These are phyloP conservation scores for Plasmopara halstedii DNA, from an alignment of 352 stramenopile genomes.

Conservation along the genomic window DNA sequence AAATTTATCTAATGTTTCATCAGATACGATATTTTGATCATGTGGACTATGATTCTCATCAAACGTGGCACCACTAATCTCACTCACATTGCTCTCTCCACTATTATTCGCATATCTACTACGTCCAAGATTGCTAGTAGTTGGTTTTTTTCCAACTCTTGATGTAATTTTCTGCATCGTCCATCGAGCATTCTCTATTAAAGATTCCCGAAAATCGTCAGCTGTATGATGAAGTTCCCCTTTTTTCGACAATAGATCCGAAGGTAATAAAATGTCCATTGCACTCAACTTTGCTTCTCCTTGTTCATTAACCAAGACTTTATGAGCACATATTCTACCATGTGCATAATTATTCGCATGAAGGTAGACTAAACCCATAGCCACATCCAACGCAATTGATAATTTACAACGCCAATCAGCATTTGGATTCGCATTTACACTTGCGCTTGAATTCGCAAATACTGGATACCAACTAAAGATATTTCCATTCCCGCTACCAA, in stretches of 20 bases:
- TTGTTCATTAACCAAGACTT: constrained; percentile 67
- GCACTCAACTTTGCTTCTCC: constrained; percentile 72
- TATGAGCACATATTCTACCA: constrained; percentile 46
- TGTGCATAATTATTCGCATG: constrained; percentile 58
- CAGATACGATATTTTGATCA: constrained; percentile 14
- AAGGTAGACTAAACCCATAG: constrained; percentile 73
- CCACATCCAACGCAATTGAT: constrained; percentile 68
- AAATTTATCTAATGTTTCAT: constrained; percentile 17
- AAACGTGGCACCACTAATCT: constrained; percentile 18
- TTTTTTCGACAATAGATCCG: constrained; percentile 7
- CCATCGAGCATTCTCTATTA: constrained; percentile 38
- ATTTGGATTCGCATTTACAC: constrained; percentile 35
- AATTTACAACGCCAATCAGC: constrained; percentile 65
- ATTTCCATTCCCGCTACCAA: constrained; percentile 35
- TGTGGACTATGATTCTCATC: constrained; percentile 26
- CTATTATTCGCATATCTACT: constrained; percentile 27
- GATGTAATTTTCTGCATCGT: constrained; percentile 30
- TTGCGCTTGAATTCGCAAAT: constrained; percentile 23
- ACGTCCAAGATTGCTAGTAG: constrained; percentile 7
- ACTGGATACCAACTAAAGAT: constrained; percentile 53
- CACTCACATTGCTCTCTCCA: constrained; percentile 21
- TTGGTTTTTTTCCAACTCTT: constrained; percentile 4
- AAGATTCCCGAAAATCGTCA: constrained; percentile 32
- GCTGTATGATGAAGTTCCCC: constrained; percentile 9
- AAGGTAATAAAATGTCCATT: constrained; percentile 45